Percentiles rank a stretch among this genome's conserved stretches.
Conservation (phyloP, 192 early-diverging fungal genomes). For the Rhizophagus sp. region DNA sequence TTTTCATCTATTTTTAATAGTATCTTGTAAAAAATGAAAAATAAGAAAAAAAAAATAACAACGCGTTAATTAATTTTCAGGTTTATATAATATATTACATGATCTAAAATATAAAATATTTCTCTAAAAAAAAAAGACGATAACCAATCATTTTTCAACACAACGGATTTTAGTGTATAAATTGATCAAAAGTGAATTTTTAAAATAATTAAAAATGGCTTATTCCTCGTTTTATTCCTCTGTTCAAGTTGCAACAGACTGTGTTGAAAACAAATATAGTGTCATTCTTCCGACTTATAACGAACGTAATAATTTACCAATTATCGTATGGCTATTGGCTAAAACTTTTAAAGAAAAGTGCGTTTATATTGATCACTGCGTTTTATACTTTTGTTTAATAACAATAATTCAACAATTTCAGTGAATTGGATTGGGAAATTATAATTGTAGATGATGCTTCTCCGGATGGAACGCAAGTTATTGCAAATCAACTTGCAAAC, state of each 20-base stretch:
- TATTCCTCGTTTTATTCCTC: neutral
- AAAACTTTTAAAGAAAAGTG: constrained; percentile 81
- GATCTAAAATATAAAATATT: too few species aligned
- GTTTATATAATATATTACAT: too few species aligned
- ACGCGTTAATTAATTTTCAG: too few species aligned
- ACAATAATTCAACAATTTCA: constrained; percentile 29
- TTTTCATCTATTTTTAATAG: too few species aligned
- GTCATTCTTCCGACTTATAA: constrained; percentile 99
- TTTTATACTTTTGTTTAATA: neutral
- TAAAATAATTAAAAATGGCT: neutral
- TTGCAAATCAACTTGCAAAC: constrained; percentile 85
- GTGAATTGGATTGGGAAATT: constrained; percentile 91
- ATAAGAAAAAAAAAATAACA: too few species aligned
- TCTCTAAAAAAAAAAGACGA: too few species aligned
- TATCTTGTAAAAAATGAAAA: too few species aligned
- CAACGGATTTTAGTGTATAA: too few species aligned
- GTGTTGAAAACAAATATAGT: constrained; percentile 69
- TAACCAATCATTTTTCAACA: too few species aligned
- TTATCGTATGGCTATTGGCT: constrained; percentile 89
- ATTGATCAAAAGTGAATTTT: too few species aligned
- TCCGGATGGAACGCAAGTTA: constrained; percentile 93
- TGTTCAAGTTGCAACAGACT: neutral
- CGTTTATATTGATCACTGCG: neutral
- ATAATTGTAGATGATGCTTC: constrained; percentile 96
- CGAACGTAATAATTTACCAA: constrained; percentile 94